phyloP scores from a whole-genome alignment of 371 early-diverging fungal genomes.

The Rhizopus microsporus region DNA sequence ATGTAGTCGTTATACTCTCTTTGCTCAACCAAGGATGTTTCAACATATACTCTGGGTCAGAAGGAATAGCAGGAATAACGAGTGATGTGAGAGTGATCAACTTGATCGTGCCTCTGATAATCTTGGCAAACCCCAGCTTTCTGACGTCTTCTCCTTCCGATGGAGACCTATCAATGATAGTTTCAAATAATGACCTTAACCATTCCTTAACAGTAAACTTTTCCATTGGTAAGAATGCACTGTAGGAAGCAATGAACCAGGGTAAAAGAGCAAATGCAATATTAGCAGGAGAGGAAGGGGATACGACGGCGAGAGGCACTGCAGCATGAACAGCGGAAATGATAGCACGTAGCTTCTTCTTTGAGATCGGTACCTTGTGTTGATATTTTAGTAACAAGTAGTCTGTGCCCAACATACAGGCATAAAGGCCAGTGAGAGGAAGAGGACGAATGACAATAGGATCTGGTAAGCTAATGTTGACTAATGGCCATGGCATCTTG shows the following conservation, averaged over 20 bases:
- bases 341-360: slow-evolving; percentile 2
- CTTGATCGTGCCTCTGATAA: slow-evolving; percentile 24
- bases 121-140: slow-evolving; percentile 15
- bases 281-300: slow-evolving; percentile 22
- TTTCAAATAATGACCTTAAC: slow-evolving; percentile 19
- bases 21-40: slow-evolving; percentile 16
- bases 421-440: slow-evolving; percentile 20
- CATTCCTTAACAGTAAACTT: slow-evolving; percentile 14
- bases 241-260: slow-evolving; percentile 36
- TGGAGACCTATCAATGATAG: slow-evolving; percentile 17
- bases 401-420: slow-evolving; percentile 23
- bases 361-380: slow-evolving; percentile 3
- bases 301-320: slow-evolving; percentile 17
- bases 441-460: slow-evolving; percentile 17
- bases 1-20: slow-evolving; percentile 17
- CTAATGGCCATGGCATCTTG: slow-evolving; percentile 9
- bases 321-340: slow-evolving; percentile 15
- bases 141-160: slow-evolving; percentile 2
- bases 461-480: slow-evolving; percentile 12
- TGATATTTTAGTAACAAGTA: slow-evolving; percentile 17
- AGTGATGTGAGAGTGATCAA: slow-evolving; percentile 8
- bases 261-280: slow-evolving; percentile 34
- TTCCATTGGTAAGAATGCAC: slow-evolving; percentile 25
- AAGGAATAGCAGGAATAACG: slow-evolving; percentile 25
- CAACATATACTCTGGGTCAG: slow-evolving; percentile 16